Conservation (phyloP, 106 monocot genomes). For the Posidonia australis region DNA sequence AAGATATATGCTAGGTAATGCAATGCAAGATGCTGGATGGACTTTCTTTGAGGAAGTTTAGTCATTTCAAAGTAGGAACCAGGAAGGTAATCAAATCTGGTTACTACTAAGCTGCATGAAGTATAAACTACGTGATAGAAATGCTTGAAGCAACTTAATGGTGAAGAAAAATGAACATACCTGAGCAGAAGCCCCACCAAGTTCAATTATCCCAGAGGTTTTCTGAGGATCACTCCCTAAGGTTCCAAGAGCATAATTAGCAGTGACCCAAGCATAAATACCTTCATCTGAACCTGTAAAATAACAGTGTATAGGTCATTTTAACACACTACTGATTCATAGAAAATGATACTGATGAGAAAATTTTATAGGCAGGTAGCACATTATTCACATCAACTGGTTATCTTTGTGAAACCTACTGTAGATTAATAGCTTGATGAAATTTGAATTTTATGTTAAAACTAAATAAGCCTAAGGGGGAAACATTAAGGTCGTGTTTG, state of each 20-base stretch:
- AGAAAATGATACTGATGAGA: background rate
- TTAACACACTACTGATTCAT: background rate
- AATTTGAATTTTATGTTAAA: no score
- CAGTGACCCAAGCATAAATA: conserved; percentile 93
- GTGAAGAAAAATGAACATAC: conserved; percentile 12
- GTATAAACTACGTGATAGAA: no score
- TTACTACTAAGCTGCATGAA: no score
- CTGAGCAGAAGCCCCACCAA: conserved; percentile 97
- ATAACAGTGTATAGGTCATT: background rate
- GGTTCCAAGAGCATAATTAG: conserved; percentile 83
- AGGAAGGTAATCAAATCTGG: no score
- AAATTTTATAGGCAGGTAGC: background rate
- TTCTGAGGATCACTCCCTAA: conserved; percentile 52
- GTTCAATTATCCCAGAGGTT: conserved; percentile 86
- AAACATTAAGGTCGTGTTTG: no score
- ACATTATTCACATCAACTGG: background rate
- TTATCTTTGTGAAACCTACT: background rate
- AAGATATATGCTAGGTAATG: no score
- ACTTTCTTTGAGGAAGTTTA: no score
- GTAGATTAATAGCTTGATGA: background rate
- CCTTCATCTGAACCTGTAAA: conserved; percentile 79
- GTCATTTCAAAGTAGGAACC: no score
- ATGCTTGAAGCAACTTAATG: background rate
- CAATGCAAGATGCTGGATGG: no score
- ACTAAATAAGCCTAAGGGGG: no score